Conservation (phyloP, 371 early-diverging fungal species). For the Nosema muscidifuracis region DNA sequence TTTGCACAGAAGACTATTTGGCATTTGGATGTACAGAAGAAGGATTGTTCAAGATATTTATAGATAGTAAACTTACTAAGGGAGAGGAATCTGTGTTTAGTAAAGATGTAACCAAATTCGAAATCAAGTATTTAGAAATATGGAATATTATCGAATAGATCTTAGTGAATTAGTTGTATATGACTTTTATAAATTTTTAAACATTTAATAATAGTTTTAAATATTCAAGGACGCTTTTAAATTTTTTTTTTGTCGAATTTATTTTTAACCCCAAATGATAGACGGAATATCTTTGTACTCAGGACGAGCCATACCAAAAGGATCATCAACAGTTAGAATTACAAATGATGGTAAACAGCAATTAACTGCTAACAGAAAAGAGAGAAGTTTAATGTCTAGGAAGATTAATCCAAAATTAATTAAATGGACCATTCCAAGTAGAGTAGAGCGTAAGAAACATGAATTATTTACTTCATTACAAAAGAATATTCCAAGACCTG, state of each 20-base stretch:
- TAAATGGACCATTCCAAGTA: conserved; percentile 37
- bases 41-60: background rate
- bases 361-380: conserved; percentile 33
- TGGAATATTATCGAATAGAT: conserved; percentile 2
- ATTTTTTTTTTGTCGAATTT: too few species aligned
- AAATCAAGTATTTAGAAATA: background rate
- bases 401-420: conserved; percentile 30
- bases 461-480: conserved; percentile 18
- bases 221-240: too few species aligned
- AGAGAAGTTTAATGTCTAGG: conserved; percentile 18
- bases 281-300: conserved; percentile 35
- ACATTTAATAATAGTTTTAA: too few species aligned
- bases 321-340: conserved; percentile 26
- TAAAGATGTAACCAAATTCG: background rate
- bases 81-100: background rate
- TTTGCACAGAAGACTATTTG: conserved; percentile 5
- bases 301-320: conserved; percentile 37
- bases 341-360: conserved; percentile 34
- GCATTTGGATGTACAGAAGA: conserved; percentile 23
- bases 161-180: too few species aligned
- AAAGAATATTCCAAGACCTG: conserved; percentile 30
- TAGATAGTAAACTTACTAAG: background rate
- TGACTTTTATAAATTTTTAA: too few species aligned
- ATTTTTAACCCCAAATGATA: conserved; percentile 22
- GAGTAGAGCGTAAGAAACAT: conserved; percentile 38